phyloP scores from a whole-genome alignment of 2,329 filamentous ascomycete species.

The Elsinoe arachidis region DNA sequence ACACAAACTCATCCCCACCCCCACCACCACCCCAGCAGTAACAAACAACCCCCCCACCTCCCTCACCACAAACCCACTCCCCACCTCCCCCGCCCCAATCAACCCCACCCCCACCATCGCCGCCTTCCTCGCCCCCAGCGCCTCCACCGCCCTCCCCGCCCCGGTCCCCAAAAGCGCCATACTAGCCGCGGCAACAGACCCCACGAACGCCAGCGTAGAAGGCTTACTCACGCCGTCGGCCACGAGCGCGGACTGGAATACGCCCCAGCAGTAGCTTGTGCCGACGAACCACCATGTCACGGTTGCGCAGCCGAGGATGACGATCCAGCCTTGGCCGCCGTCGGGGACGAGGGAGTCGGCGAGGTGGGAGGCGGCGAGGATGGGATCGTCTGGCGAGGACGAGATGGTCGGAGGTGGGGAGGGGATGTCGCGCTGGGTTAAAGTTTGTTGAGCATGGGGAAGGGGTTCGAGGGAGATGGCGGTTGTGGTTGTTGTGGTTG shows the following conservation, averaged over 20 bases:
- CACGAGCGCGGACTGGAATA: slow-evolving; percentile 51
- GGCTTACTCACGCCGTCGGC: slow-evolving; percentile 40
- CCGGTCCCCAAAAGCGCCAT: slow-evolving; percentile 46
- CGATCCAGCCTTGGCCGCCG: slow-evolving; percentile 5
- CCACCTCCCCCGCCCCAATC: slow-evolving; percentile 42
- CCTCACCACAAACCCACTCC: slow-evolving; percentile 39
- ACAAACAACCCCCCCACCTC: slow-evolving; percentile 42
- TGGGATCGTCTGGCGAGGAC: neutral
- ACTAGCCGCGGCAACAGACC: slow-evolving; percentile 43
- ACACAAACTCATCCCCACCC: slow-evolving; percentile 30
- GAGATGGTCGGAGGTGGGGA: no score
- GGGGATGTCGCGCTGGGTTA: neutral
- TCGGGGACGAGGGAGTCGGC: slow-evolving; percentile 1
- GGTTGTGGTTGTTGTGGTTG: neutral
- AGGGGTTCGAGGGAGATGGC: neutral
- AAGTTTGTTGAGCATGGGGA: neutral
- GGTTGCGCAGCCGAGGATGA: slow-evolving; percentile 13
- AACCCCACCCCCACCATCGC: slow-evolving; percentile 43
- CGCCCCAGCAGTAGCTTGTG: slow-evolving; percentile 51
- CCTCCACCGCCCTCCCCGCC: slow-evolving; percentile 44
- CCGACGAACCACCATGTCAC: slow-evolving; percentile 36
- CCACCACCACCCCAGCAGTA: slow-evolving; percentile 40
- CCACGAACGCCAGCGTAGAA: slow-evolving; percentile 51
- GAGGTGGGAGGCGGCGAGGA: neutral
- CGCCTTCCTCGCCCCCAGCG: slow-evolving; percentile 41